Conservation (phyloP, 2,329 filamentous ascomycete species). For the Aspergillus sp. region DNA sequence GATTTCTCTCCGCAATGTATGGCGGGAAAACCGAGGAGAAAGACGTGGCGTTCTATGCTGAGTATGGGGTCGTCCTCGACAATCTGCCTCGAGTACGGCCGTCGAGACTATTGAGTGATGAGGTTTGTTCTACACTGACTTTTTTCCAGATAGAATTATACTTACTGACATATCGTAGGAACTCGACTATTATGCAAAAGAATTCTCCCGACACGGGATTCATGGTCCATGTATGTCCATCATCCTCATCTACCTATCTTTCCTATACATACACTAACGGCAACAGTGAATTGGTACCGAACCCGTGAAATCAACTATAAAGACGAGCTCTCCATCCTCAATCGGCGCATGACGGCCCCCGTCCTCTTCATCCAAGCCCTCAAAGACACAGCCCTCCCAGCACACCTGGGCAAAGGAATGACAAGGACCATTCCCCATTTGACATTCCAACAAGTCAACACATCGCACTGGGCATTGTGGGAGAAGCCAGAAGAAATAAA, state of each 20-base stretch:
- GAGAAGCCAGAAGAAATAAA: conserved; percentile 71
- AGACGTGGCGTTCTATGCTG: conserved; percentile 54
- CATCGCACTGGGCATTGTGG: conserved; percentile 78
- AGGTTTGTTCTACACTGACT: conserved; percentile 37
- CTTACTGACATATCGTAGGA: conserved; percentile 41
- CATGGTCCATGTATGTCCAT: conserved; percentile 60
- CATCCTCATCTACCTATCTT: not conserved
- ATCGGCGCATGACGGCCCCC: conserved; percentile 53
- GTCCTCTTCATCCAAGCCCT: conserved; percentile 71
- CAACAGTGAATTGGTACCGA: conserved; percentile 78
- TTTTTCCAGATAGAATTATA: not conserved
- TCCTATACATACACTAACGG: not conserved
- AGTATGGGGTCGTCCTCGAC: conserved; percentile 61
- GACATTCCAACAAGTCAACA: conserved; percentile 61
- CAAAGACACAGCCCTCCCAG: conserved; percentile 67
- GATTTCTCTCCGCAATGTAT: conserved; percentile 68
- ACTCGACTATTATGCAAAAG: conserved; percentile 68
- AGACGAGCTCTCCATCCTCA: conserved; percentile 56
- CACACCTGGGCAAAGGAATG: conserved; percentile 69
- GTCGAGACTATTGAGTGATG: conserved; percentile 57
- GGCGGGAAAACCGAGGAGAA: conserved; percentile 58
- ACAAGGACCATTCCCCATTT: conserved; percentile 60
- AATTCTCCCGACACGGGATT: conserved; percentile 69
- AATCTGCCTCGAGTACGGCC: conserved; percentile 54
- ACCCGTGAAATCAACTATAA: conserved; percentile 67